Evolutionary conservation across 2,329 filamentous ascomycete species (phyloP).

Genomic region (Ambrosiella xylebori): DNA sequence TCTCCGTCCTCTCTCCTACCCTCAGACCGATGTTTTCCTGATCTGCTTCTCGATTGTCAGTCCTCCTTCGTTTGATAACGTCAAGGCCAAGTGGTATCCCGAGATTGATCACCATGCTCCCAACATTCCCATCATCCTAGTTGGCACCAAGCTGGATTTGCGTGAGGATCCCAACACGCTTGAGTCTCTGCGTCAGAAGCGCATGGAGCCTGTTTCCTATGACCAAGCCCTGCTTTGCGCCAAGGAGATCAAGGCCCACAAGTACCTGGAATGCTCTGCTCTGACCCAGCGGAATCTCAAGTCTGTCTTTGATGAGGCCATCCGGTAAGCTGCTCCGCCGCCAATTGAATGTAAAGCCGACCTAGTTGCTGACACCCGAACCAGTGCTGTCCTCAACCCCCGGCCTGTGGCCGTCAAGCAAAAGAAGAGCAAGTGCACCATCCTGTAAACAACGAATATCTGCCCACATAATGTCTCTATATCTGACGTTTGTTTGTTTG

Average conservation of each 20-base stretch:
- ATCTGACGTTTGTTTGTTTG: slow-evolving; percentile 16
- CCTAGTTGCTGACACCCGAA: slow-evolving; percentile 18
- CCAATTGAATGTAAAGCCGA: slow-evolving; percentile 7
- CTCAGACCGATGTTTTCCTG: slow-evolving; percentile 94
- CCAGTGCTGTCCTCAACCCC: slow-evolving; percentile 55
- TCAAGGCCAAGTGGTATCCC: slow-evolving; percentile 97
- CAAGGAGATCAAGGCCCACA: slow-evolving; percentile 89
- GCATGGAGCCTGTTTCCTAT: slow-evolving; percentile 94
- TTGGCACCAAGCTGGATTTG: slow-evolving; percentile 92
- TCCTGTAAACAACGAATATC: slow-evolving; percentile 34
- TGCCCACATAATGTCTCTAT: not conserved
- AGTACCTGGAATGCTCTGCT: slow-evolving; percentile 95
- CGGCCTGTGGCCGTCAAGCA: slow-evolving; percentile 38
- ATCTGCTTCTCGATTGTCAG: slow-evolving; percentile 98
- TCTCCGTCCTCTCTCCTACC: slow-evolving; percentile 86
- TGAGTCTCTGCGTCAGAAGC: slow-evolving; percentile 70
- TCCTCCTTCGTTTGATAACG: slow-evolving; percentile 96
- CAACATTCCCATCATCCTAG: slow-evolving; percentile 87
- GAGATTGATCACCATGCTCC: slow-evolving; percentile 96
- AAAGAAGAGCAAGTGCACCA: slow-evolving; percentile 51
- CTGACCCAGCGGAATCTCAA: slow-evolving; percentile 93
- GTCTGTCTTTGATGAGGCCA: slow-evolving; percentile 97
- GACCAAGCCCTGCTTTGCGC: slow-evolving; percentile 77
- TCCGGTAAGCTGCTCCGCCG: slow-evolving; percentile 47
- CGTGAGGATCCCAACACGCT: slow-evolving; percentile 72